phyloP scores from a whole-genome alignment of 768 basidiomycete species.

The Hysterangium stoloniferum region DNA sequence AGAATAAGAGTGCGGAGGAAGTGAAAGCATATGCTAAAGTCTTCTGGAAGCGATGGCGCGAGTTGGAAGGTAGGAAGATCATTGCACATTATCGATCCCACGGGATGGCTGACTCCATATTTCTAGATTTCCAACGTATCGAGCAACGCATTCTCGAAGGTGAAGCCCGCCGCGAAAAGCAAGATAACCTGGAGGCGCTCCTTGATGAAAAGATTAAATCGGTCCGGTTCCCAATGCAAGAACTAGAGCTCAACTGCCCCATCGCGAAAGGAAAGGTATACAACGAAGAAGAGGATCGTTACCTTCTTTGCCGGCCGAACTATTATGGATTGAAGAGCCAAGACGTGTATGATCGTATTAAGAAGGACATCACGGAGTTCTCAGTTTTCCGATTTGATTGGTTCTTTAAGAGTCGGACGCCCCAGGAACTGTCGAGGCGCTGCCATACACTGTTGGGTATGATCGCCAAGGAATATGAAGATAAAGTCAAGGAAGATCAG shows the following conservation, averaged over 20 bases:
- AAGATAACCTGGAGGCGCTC: conserved; percentile 70
- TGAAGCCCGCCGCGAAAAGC: conserved; percentile 84
- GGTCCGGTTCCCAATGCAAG: conserved; percentile 90
- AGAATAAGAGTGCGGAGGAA: conserved; percentile 73
- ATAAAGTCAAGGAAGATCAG: conserved; percentile 44
- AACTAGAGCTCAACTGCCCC: conserved; percentile 91
- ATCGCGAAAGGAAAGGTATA: conserved; percentile 96
- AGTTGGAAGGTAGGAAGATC: conserved; percentile 57
- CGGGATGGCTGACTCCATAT: neutral
- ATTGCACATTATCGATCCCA: neutral
- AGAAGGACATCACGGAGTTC: conserved; percentile 93
- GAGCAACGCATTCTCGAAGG: conserved; percentile 82
- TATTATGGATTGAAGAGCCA: conserved; percentile 86
- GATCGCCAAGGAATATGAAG: conserved; percentile 74
- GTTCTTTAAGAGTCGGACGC: conserved; percentile 93
- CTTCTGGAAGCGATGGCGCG: conserved; percentile 87
- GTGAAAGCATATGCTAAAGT: conserved; percentile 71
- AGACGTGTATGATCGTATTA: conserved; percentile 91
- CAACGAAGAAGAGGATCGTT: conserved; percentile 94
- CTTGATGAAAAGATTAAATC: conserved; percentile 77
- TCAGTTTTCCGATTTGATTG: conserved; percentile 97
- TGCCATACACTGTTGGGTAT: conserved; percentile 84
- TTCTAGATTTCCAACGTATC: conserved; percentile 68
- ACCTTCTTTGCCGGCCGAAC: conserved; percentile 81
- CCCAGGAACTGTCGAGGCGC: conserved; percentile 77